Percentiles rank a stretch among this genome's conserved stretches.
phyloP scores from a whole-genome alignment of 2,329 filamentous ascomycete species.

The Hypoxylon sp. region DNA sequence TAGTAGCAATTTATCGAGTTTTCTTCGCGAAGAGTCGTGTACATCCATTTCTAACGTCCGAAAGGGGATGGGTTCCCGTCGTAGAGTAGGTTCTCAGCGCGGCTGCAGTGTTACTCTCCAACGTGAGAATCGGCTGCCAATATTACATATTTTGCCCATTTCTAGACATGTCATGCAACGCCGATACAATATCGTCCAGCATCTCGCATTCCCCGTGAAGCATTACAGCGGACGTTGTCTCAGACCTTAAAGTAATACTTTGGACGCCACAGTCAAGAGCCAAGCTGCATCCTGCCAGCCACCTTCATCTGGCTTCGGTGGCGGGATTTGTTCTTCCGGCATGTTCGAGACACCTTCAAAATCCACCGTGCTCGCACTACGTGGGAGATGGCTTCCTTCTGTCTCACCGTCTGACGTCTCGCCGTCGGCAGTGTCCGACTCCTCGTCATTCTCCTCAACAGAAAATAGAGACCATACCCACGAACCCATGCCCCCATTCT shows the following conservation, averaged over 20 bases:
- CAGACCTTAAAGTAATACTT: conserved; percentile 67
- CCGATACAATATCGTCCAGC: conserved; percentile 23
- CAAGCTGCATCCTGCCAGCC: conserved; percentile 78
- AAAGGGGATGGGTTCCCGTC: conserved; percentile 16
- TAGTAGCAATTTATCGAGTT: conserved; percentile 26
- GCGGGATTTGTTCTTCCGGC: conserved; percentile 63
- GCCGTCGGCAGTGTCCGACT: conserved; percentile 58
- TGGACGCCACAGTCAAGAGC: conserved; percentile 75
- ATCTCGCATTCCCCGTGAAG: conserved; percentile 21
- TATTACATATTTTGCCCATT: conserved; percentile 26
- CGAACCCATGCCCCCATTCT: conserved; percentile 66
- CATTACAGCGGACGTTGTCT: conserved; percentile 12
- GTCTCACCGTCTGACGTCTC: conserved; percentile 57
- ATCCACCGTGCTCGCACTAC: conserved; percentile 59
- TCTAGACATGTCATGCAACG: conserved; percentile 29
- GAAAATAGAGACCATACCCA: conserved; percentile 77
- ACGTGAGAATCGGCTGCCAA: conserved; percentile 33
- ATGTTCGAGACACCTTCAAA: conserved; percentile 58
- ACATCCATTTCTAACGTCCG: conserved; percentile 21
- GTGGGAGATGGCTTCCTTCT: conserved; percentile 55
- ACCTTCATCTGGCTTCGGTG: conserved; percentile 68
- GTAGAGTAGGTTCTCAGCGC: conserved; percentile 33
- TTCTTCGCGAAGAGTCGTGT: conserved; percentile 21
- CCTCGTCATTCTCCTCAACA: conserved; percentile 72
- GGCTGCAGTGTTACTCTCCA: conserved; percentile 40